These are phyloP conservation scores for Pseudogymnoascus sp. DNA, from an alignment of 2,329 filamentous ascomycete genomes.

Conservation along the genomic window DNA sequence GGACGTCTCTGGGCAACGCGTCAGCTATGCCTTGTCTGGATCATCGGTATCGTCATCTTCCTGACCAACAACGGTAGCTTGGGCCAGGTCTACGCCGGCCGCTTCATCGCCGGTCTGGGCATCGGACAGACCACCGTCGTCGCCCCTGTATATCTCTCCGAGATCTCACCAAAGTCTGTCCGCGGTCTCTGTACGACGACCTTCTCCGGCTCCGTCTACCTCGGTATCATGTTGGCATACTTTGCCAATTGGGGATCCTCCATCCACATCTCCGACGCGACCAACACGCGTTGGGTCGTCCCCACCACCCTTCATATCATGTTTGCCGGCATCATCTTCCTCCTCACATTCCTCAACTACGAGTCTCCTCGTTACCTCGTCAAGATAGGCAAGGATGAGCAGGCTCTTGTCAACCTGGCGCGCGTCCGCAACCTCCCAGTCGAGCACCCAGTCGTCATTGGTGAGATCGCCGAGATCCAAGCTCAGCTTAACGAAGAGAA, in stretches of 20 bases:
- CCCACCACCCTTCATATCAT: conserved; percentile 71
- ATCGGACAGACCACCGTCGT: conserved; percentile 61
- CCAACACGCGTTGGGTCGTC: conserved; percentile 46
- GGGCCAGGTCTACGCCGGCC: conserved; percentile 53
- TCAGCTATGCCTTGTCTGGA: conserved; percentile 49
- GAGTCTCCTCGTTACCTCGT: conserved; percentile 66
- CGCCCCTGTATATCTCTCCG: conserved; percentile 63
- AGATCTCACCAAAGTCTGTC: conserved; percentile 60
- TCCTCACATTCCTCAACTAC: conserved; percentile 58
- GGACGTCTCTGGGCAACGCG: conserved; percentile 57
- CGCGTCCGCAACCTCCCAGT: conserved; percentile 50
- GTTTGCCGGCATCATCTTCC: conserved; percentile 63
- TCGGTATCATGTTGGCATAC: conserved; percentile 72
- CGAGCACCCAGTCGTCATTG: conserved; percentile 52
- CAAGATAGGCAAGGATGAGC: conserved; percentile 52
- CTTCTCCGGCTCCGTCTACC: conserved; percentile 64
- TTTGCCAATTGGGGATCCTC: conserved; percentile 61
- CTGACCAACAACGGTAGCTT: conserved; percentile 48
- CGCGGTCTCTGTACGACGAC: conserved; percentile 67
- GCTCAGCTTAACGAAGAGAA: conserved; percentile 60
- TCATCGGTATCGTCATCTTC: conserved; percentile 50
- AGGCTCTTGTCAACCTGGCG: conserved; percentile 48
- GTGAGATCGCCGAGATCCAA: conserved; percentile 58
- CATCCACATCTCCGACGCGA: conserved; percentile 38
- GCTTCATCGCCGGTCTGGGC: conserved; percentile 56